A percentile compares a stretch with the other conserved stretches of the same genome.
phyloP scores from a whole-genome alignment of 768 basidiomycete species.

The Tylopilus sp. region DNA sequence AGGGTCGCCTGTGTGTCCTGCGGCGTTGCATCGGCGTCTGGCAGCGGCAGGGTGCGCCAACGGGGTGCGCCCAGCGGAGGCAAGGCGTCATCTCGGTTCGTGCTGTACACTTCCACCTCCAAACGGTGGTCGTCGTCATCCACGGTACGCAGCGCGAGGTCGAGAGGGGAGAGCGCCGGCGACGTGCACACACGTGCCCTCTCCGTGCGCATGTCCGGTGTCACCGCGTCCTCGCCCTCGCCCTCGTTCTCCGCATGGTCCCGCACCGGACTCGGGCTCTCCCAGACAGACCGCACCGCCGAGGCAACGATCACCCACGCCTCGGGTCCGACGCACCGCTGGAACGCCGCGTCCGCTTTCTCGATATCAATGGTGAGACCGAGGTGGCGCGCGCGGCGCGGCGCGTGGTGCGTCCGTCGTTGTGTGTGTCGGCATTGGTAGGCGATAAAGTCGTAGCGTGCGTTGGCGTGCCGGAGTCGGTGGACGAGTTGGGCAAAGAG shows the following conservation, averaged over 20 bases:
- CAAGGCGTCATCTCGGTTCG: no score
- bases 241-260: not conserved
- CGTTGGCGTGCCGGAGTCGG: constrained; percentile 44
- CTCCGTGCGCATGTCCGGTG: not conserved
- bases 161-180: constrained; percentile 3
- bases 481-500: constrained; percentile 35
- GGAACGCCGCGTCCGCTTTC: constrained; percentile 32
- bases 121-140: no score
- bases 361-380: constrained; percentile 44
- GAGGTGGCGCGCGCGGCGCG: constrained; percentile 41
- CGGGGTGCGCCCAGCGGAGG: constrained; percentile 25
- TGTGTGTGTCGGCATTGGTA: constrained; percentile 33
- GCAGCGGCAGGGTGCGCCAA: constrained; percentile 16
- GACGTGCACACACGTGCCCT: not conserved
- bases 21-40: constrained; percentile 1
- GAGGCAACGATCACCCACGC: constrained; percentile 38
- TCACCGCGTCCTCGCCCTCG: not conserved
- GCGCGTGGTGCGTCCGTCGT: constrained; percentile 44
- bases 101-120: no score
- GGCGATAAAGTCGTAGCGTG: constrained; percentile 38
- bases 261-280: not conserved
- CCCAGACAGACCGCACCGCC: not conserved
- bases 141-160: not conserved
- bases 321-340: constrained; percentile 27
- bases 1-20: not conserved